A percentile compares a stretch with the other conserved stretches of the same genome.
phyloP scores from a whole-genome alignment of 306 rosid species.

The Rubus idaeus region DNA sequence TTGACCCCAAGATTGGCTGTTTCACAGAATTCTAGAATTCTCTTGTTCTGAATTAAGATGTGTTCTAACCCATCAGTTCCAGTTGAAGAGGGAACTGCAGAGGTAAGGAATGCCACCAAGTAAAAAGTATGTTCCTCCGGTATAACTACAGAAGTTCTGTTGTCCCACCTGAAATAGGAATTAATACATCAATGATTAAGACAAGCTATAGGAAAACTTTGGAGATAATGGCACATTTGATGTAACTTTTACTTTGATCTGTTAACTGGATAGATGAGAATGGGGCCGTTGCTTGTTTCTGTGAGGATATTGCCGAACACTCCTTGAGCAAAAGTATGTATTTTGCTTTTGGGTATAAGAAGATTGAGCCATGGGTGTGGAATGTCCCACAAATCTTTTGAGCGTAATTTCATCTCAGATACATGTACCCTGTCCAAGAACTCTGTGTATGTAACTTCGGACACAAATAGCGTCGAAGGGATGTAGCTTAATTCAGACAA shows the following conservation, averaged over 20 bases:
- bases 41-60: constrained; percentile 72
- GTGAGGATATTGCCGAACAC: constrained; percentile 87
- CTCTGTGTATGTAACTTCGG: constrained; percentile 73
- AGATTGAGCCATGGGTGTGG: constrained; percentile 99
- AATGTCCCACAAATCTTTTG: constrained; percentile 92
- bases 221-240: background rate
- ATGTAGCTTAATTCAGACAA: constrained; percentile 55
- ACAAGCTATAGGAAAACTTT: background rate
- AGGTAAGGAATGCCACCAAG: constrained; percentile 79
- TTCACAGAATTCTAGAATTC: constrained; percentile 79
- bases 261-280: constrained; percentile 88
- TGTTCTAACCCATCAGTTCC: constrained; percentile 80
- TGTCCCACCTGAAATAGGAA: constrained; percentile 81
- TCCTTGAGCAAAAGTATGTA: constrained; percentile 62
- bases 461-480: constrained; percentile 73
- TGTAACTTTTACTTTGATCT: constrained; percentile 62
- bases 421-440: constrained; percentile 90
- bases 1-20: constrained; percentile 67
- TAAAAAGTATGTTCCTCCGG: constrained; percentile 94
- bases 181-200: constrained; percentile 15
- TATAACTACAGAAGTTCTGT: constrained; percentile 57
- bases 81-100: constrained; percentile 77
- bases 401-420: constrained; percentile 79
- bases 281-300: constrained; percentile 72
- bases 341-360: constrained; percentile 79